phyloP scores from a whole-genome alignment of 257 asterid genomes.

The Rubia yunnanensis region DNA sequence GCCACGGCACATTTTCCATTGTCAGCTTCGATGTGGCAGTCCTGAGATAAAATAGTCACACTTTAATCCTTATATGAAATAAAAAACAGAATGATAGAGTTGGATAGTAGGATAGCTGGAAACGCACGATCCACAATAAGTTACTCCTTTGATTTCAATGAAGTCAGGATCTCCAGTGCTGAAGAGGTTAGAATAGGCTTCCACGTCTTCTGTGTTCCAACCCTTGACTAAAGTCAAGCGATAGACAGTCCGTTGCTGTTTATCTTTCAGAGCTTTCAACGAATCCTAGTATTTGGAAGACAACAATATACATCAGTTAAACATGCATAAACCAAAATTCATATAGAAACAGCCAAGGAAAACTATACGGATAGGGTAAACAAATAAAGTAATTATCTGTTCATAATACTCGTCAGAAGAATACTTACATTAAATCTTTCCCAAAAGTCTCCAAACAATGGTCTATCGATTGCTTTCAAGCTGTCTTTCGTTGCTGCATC shows the following conservation, averaged over 20 bases:
- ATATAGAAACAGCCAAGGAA: neutral
- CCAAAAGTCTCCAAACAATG: slow-evolving; percentile 97
- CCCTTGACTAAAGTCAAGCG: slow-evolving; percentile 95
- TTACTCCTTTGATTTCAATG: slow-evolving; percentile 94
- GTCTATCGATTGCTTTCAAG: slow-evolving; percentile 97
- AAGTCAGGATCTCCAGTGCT: slow-evolving; percentile 81
- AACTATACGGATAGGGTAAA: neutral
- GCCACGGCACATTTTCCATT: slow-evolving; percentile 99
- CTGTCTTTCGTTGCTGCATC: slow-evolving; percentile 98
- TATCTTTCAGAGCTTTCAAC: slow-evolving; percentile 74
- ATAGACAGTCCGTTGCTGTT: slow-evolving; percentile 90
- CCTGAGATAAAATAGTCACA: slow-evolving; percentile 26
- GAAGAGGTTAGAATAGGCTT: slow-evolving; percentile 76
- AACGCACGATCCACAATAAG: slow-evolving; percentile 97
- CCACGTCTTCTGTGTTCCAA: slow-evolving; percentile 94
- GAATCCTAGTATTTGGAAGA: slow-evolving; percentile 52
- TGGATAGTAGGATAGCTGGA: neutral
- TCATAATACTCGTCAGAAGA: slow-evolving; percentile 1
- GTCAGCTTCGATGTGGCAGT: slow-evolving; percentile 94
- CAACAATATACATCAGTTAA: neutral
- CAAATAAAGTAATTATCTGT: neutral
- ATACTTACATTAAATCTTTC: slow-evolving; percentile 83
- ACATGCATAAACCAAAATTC: neutral
- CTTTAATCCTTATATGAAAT: neutral
- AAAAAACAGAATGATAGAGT: neutral